A percentile compares a stretch with the other conserved stretches of the same genome.
Evolutionary conservation across 768 basidiomycete genomes (phyloP).

Genomic region (Agaricus blazei): DNA sequence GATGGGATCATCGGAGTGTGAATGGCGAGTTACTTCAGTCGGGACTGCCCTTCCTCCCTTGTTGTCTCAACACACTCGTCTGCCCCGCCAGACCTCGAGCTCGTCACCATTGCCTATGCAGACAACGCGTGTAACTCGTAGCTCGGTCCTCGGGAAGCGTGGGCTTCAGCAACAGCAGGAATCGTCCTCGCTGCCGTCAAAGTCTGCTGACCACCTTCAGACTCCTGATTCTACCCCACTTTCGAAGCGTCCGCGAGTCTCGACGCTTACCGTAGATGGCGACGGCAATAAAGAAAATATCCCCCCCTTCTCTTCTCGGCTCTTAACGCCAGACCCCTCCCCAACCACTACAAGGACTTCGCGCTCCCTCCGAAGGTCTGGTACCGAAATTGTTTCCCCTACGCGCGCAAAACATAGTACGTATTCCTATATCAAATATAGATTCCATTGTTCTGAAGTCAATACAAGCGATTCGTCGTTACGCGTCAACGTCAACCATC

Average conservation of each 20-base stretch:
- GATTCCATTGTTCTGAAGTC: conserved; percentile 7
- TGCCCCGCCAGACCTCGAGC: conserved; percentile 7
- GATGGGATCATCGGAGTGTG: conserved; percentile 10
- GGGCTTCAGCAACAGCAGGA: conserved; percentile 33
- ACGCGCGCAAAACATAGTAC: conserved; percentile 42
- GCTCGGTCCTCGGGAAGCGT: conserved; percentile 50
- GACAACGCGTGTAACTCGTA: conserved; percentile 35
- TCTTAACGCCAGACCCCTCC: conserved; percentile 27
- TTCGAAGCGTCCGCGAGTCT: conserved; percentile 58
- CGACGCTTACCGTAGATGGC: conserved; percentile 38
- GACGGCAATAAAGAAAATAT: conserved; percentile 76
- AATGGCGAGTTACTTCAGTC: conserved; percentile 8
- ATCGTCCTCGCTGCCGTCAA: conserved; percentile 18
- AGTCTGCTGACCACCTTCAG: conserved; percentile 36
- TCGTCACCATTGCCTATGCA: conserved; percentile 27
- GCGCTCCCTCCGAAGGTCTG: conserved; percentile 32
- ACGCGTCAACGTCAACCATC: conserved; percentile 44
- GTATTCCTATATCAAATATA: conserved; percentile 13
- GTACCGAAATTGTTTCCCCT: conserved; percentile 32
- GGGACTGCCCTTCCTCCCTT: conserved; percentile 10
- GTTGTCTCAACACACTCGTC: conserved; percentile 1
- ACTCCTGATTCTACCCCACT: conserved; percentile 63
- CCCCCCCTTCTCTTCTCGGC: conserved; percentile 48
- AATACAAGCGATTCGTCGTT: conserved; percentile 37
- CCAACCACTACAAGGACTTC: conserved; percentile 33